Conservation (phyloP, 805 yeast species). For the Candida khao-thaluensis region DNA sequence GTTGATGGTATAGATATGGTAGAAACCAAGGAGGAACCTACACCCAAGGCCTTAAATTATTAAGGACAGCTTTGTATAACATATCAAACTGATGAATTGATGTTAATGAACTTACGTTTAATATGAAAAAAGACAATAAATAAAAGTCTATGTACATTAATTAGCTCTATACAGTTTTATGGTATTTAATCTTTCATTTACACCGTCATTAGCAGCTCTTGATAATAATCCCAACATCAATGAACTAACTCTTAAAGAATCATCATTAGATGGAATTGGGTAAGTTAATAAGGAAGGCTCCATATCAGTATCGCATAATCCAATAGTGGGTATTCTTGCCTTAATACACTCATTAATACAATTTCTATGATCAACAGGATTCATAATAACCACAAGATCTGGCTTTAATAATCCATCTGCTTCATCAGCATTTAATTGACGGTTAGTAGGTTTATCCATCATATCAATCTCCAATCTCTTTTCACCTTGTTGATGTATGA, state of each 20-base stretch:
- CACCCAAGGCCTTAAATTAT: not conserved
- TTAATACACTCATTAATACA: slow-evolving; percentile 79
- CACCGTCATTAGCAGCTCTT: slow-evolving; percentile 81
- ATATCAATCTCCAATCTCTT: slow-evolving; percentile 63
- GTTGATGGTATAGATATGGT: not conserved
- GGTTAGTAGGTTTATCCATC: slow-evolving; percentile 63
- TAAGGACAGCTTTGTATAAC: no score
- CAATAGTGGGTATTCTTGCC: slow-evolving; percentile 87
- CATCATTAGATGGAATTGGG: slow-evolving; percentile 96
- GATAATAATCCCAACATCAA: slow-evolving; percentile 80
- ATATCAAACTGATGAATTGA: no score
- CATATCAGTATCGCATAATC: slow-evolving; percentile 89
- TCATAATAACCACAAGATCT: slow-evolving; percentile 80
- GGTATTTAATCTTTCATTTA: slow-evolving; percentile 49
- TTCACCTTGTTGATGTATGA: slow-evolving; percentile 51
- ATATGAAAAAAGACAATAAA: no score
- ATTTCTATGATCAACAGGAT: slow-evolving; percentile 82
- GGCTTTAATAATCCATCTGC: slow-evolving; percentile 68
- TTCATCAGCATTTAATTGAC: slow-evolving; percentile 51
- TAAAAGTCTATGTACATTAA: slow-evolving; percentile 8
- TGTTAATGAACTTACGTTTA: no score
- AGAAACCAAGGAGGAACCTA: not conserved
- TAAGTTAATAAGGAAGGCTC: slow-evolving; percentile 89
- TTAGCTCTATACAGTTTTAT: slow-evolving; percentile 14
- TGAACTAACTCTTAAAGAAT: slow-evolving; percentile 76